Evolutionary conservation across 768 basidiomycete genomes (phyloP), one percentile per base, ranked within the genome.

Genomic region (Trichaptum fuscoviolaceum): DNA sequence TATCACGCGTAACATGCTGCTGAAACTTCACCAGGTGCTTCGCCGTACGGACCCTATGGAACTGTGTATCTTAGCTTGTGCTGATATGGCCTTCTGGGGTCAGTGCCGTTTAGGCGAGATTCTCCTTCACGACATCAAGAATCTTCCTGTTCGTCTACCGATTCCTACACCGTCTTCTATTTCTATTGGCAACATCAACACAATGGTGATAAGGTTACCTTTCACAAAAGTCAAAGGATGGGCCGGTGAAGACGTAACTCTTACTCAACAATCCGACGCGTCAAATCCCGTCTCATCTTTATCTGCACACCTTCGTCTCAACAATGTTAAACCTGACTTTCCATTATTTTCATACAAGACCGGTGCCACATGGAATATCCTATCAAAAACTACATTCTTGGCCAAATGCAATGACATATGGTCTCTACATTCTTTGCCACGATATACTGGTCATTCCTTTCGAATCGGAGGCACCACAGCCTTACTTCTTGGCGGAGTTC

Each of bases 391-490:
- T 0, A 35, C 63, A 23, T 60, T 71, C 18, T 15, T 66, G 1
- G 66, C 63, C 1, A 36, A 64, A 5, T 64, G 70, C n/a, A 25
- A 63, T 4, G 27, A 8, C 1, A 35, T 66, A 15, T 25, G 63
- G 6, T n/a, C 24, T 3, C 30, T 3, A 8, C 18, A 59, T 24
- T 2, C 34, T 52, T 12, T 34, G 18, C 25, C 35, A 7, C 36
- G 23, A 10, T 25, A 30, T 26, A 9, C 20, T 2, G 63, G 65
- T 12, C 76, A 80, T 64, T 71, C 72, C 61, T 78, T 78, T 64
- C 69, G 73, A 17, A 80, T 80, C 63, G 77, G 78, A 0, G 77
- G 77, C 10, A 72, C 77, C 0, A 73, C 76, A 0, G 70, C 75
- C 42, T 65, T 77, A 3, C 72, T 79, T 1, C 67, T 75, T 0